phyloP scores from a whole-genome alignment of 2,329 filamentous ascomycete species.

The Aspergillus sp. region DNA sequence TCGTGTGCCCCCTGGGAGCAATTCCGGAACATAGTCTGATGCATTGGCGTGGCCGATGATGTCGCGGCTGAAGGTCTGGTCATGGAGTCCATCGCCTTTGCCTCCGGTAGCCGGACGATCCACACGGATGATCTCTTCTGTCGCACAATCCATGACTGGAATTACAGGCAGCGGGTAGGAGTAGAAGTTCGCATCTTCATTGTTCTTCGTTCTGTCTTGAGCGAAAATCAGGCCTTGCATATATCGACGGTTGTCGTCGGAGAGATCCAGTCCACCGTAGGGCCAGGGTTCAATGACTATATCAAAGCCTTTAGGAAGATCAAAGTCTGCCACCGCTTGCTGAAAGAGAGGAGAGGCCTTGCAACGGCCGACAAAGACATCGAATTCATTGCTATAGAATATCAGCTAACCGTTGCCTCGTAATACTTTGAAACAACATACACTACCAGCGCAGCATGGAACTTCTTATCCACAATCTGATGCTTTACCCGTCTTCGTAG shows the following conservation, averaged over 20 bases:
- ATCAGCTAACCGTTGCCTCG: not conserved
- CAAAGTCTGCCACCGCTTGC: slow-evolving; percentile 45
- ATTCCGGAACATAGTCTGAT: slow-evolving; percentile 47
- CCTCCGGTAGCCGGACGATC: slow-evolving; percentile 51
- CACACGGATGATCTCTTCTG: slow-evolving; percentile 50
- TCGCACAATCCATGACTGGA: slow-evolving; percentile 52
- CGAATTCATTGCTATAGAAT: slow-evolving; percentile 39
- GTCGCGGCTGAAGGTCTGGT: slow-evolving; percentile 37
- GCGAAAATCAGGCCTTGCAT: slow-evolving; percentile 51
- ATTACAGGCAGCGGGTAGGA: slow-evolving; percentile 48
- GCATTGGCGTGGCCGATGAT: slow-evolving; percentile 47
- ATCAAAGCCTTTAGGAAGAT: slow-evolving; percentile 50
- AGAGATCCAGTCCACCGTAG: slow-evolving; percentile 47
- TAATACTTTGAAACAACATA: slow-evolving; percentile 16
- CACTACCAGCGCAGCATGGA: slow-evolving; percentile 44
- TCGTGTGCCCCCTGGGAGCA: slow-evolving; percentile 41
- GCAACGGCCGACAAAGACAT: slow-evolving; percentile 43
- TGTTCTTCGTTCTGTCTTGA: slow-evolving; percentile 31
- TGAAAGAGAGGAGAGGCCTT: slow-evolving; percentile 48
- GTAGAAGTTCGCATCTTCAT: slow-evolving; percentile 57
- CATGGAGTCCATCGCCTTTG: slow-evolving; percentile 42
- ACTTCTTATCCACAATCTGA: slow-evolving; percentile 42
- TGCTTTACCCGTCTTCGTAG: slow-evolving; percentile 37
- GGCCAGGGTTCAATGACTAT: slow-evolving; percentile 53
- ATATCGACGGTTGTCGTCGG: slow-evolving; percentile 44